Conservation (phyloP, 106 monocot genomes). For the Vanilla planifolia region DNA sequence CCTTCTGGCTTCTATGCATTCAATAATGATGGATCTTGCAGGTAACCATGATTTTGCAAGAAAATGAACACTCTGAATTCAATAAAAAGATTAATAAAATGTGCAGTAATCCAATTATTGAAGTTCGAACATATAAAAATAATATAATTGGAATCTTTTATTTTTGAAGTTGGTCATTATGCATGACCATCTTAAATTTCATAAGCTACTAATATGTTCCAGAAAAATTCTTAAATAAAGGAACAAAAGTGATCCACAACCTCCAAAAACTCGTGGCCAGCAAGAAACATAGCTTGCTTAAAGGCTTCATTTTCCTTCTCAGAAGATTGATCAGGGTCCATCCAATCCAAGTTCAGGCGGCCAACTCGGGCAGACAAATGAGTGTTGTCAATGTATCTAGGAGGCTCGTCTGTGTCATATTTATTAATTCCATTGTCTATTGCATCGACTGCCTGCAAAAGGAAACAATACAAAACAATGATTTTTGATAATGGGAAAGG, state of each 20-base stretch:
- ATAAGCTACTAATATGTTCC: too few species aligned
- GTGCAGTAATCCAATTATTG: not conserved
- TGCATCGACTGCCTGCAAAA: constrained; percentile 83
- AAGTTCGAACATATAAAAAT: not conserved
- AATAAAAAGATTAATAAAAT: not conserved
- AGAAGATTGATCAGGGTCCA: constrained; percentile 83
- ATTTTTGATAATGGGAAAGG: too few species aligned
- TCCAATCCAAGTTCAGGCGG: constrained; percentile 85
- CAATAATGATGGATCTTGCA: constrained; percentile 72
- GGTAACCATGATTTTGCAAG: constrained; percentile 83
- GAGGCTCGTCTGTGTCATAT: constrained; percentile 74
- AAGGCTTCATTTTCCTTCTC: constrained; percentile 95
- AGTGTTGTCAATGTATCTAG: constrained; percentile 83
- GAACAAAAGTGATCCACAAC: constrained; percentile 14
- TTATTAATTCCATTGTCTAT: constrained; percentile 96
- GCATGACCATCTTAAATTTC: not conserved
- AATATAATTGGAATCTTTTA: not conserved
- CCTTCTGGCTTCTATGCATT: constrained; percentile 54
- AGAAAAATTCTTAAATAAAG: not conserved
- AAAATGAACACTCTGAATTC: constrained; percentile 50
- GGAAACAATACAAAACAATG: too few species aligned
- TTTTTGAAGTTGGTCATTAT: too few species aligned
- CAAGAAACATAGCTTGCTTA: constrained; percentile 71
- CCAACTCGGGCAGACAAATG: constrained; percentile 77
- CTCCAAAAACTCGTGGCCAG: constrained; percentile 90